Evolutionary conservation across 345 rosid species (phyloP).

Genomic region (Salix purpurea): DNA sequence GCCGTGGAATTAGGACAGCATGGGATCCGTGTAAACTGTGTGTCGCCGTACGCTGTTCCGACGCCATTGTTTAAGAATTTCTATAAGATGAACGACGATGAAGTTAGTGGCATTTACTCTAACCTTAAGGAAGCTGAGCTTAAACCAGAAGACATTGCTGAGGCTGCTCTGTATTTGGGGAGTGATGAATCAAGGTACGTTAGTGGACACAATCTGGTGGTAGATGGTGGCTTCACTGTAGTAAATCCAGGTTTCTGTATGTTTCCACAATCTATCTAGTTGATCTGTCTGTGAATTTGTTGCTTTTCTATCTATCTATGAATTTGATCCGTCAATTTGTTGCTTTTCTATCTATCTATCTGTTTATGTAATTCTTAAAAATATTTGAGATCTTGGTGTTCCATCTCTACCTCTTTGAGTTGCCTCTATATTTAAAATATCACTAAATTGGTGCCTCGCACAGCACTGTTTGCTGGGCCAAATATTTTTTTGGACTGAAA

Average conservation of each 20-base stretch:
- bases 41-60: conserved; percentile 9
- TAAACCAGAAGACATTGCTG: conserved; percentile 14
- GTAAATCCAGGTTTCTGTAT: not conserved
- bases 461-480: too few species aligned
- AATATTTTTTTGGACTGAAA: too few species aligned
- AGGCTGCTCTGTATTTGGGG: conserved; percentile 20
- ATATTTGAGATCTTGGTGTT: too few species aligned
- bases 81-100: not conserved
- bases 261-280: too few species aligned
- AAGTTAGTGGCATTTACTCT: not conserved
- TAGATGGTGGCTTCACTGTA: conserved; percentile 1
- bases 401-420: too few species aligned
- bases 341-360: too few species aligned
- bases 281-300: too few species aligned
- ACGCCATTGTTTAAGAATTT: not conserved
- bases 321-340: too few species aligned
- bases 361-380: too few species aligned
- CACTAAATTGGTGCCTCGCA: too few species aligned
- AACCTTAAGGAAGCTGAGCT: conserved; percentile 14
- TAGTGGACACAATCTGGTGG: conserved; percentile 18
- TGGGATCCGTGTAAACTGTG: conserved; percentile 23
- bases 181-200: conserved; percentile 30
- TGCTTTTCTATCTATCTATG: too few species aligned
- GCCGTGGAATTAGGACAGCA: conserved; percentile 11
- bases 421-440: too few species aligned